Evolutionary conservation across 2,329 filamentous ascomycete genomes (phyloP).

Genomic region (Ascochyta viciae-villosae): DNA sequence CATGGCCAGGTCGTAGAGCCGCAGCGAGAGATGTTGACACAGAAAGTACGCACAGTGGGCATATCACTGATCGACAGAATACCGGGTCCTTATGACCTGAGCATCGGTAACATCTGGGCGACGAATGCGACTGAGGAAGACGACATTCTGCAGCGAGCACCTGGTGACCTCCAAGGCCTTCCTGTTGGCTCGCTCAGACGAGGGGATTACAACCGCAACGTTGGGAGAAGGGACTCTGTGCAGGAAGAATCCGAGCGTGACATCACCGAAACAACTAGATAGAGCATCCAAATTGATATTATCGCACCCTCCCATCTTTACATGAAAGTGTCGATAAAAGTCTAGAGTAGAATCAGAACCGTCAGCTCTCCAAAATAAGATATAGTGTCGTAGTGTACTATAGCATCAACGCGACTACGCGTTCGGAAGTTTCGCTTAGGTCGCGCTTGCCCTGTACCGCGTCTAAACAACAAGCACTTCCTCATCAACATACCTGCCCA

Average conservation of each 20-base stretch:
- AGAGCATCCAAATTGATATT: slow-evolving; percentile 2
- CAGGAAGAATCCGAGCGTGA: slow-evolving; percentile 15
- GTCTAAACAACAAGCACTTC: slow-evolving; percentile 18
- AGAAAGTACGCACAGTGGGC: slow-evolving; percentile 85
- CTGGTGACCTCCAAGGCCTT: slow-evolving; percentile 34
- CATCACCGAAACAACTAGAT: slow-evolving; percentile 20
- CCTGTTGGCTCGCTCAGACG: slow-evolving; percentile 29
- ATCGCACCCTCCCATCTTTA: neutral
- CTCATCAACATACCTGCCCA: neutral
- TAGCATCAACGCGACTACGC: slow-evolving; percentile 28
- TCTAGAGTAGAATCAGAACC: neutral
- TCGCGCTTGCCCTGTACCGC: slow-evolving; percentile 20
- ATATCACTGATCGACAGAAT: slow-evolving; percentile 89
- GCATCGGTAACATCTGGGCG: slow-evolving; percentile 87
- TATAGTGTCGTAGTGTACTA: neutral
- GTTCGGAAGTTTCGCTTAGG: slow-evolving; percentile 26
- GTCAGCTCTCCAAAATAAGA: neutral
- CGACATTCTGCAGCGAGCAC: slow-evolving; percentile 38
- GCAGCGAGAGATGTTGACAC: slow-evolving; percentile 85
- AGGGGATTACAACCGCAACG: slow-evolving; percentile 27
- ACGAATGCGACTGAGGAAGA: slow-evolving; percentile 68
- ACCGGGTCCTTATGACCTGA: slow-evolving; percentile 86
- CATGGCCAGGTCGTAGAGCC: slow-evolving; percentile 91
- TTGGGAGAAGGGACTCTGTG: slow-evolving; percentile 23
- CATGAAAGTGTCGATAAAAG: neutral